Conservation (phyloP, 306 rosid species). For the Begonia loranthoides region DNA sequence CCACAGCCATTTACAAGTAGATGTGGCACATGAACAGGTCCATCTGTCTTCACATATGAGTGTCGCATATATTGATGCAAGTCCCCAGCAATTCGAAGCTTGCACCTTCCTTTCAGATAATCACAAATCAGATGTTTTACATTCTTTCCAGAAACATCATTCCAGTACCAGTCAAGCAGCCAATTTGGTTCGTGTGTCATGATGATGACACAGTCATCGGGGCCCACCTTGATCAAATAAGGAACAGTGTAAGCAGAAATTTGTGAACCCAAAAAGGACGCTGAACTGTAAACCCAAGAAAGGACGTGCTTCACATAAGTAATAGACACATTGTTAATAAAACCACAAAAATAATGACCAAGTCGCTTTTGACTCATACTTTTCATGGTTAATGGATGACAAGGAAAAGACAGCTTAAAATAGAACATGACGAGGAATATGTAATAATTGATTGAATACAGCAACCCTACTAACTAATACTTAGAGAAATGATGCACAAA, state of each 20-base stretch:
- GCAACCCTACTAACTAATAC: too few species aligned
- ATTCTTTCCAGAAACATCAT: slow-evolving; percentile 73
- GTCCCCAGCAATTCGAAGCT: slow-evolving; percentile 94
- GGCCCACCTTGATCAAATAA: slow-evolving; percentile 48
- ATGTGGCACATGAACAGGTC: slow-evolving; percentile 61
- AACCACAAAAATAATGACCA: not conserved
- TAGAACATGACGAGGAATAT: too few species aligned
- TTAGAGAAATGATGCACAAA: too few species aligned
- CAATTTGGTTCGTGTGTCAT: slow-evolving; percentile 91
- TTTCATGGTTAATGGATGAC: too few species aligned
- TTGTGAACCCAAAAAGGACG: not conserved
- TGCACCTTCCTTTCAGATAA: slow-evolving; percentile 87
- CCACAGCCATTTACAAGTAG: slow-evolving; percentile 96
- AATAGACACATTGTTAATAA: not conserved
- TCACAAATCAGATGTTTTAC: slow-evolving; percentile 66
- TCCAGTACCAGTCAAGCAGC: slow-evolving; percentile 96
- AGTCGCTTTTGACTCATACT: too few species aligned
- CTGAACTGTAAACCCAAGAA: too few species aligned
- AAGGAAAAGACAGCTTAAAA: too few species aligned
- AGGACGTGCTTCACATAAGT: too few species aligned
- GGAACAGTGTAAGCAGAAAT: not conserved
- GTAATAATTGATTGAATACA: too few species aligned
- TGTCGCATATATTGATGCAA: slow-evolving; percentile 99
- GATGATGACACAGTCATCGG: slow-evolving; percentile 72
- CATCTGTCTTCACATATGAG: slow-evolving; percentile 67